These are phyloP conservation scores for Aspergillus cristatus DNA, from an alignment of 495 filamentous ascomycete genomes.

Conservation along the genomic window DNA sequence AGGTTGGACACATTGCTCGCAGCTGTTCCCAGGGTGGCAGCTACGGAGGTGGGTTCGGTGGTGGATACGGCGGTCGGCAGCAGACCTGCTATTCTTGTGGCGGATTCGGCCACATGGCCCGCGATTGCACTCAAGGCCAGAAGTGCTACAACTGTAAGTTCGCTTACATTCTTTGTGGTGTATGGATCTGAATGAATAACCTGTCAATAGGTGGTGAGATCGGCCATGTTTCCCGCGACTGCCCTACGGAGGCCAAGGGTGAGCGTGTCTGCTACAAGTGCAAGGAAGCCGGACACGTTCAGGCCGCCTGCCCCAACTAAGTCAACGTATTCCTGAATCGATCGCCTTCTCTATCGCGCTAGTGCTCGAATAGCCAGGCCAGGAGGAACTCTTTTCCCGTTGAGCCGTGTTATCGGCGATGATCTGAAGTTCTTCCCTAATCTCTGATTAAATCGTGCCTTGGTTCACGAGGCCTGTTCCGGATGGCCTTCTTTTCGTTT, in stretches of 20 bases:
- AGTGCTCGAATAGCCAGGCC: conserved; percentile 9
- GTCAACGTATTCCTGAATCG: conserved; percentile 9
- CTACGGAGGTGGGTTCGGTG: conserved; percentile 38
- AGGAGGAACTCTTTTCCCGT: conserved; percentile 4
- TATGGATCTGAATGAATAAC: neutral
- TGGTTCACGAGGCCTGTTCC: conserved; percentile 22
- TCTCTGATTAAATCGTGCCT: conserved; percentile 10
- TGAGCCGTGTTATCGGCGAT: conserved; percentile 11
- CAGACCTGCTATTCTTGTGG: conserved; percentile 97
- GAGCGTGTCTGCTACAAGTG: conserved; percentile 99
- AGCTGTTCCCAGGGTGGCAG: conserved; percentile 70
- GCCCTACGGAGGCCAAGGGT: conserved; percentile 75
- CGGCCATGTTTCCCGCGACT: conserved; percentile 91
- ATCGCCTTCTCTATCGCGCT: conserved; percentile 17
- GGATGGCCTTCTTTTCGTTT: conserved; percentile 12
- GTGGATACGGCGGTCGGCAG: conserved; percentile 45
- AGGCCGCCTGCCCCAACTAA: conserved; percentile 81
- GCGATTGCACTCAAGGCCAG: conserved; percentile 96
- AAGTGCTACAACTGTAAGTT: conserved; percentile 97
- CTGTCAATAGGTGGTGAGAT: conserved; percentile 59
- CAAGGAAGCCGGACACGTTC: conserved; percentile 96
- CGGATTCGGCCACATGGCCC: conserved; percentile 92
- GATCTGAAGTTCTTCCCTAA: conserved; percentile 8
- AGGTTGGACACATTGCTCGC: conserved; percentile 93
- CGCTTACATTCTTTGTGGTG: neutral